Evolutionary conservation across 2,329 filamentous ascomycete genomes (phyloP), one percentile per base, ranked within the genome.

Genomic region (Penicillium sp.): DNA sequence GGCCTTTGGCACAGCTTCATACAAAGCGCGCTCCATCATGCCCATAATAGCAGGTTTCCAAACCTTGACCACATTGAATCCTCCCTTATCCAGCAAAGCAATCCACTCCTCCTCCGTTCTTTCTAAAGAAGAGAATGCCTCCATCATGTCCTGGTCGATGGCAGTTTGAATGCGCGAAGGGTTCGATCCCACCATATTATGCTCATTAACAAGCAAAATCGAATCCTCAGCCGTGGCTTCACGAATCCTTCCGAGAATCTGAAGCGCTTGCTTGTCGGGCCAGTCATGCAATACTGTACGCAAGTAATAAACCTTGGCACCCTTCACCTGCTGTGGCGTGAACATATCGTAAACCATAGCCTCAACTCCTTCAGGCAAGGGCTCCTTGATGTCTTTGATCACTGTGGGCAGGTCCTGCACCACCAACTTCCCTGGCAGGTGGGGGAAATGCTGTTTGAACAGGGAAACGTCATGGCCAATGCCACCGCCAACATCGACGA

Each of bases 401-500:
- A 74, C 72, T 22, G 70, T 63, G 2, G 75, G 74, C 0, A 74
- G 67, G 55, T 78, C 77, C 54, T 78, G 73, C 18, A 78, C 61
- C 1, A 78, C 65, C 1, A 78, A 65, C 7, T 68, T 62, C 1
- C 69, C 62, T 3, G 65, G 67, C 3, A 72, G 41, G 0, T 69
- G 60, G 0, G 76, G 75, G 33, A 70, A 69, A 3, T 51, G 55
- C 11, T 65, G 55, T 9, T 69, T 61, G n/a, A 78, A 65, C 5
- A 55, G 62, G 1, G 58, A 59, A 18, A 75, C 37, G 55, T 78
- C 74, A 18, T 74, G 63, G 9, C 75, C 77, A 14, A 65, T 64
- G 51, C 72, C 71, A 10, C 76, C 77, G 6, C 74, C 76, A n/a
- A 78, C 62, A 50, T 79, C 75, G 22, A 78, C 72, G 7, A 78